Evolutionary conservation across 768 basidiomycete genomes (phyloP), one percentile per base, ranked within the genome.

Genomic region (Suillus discolor): DNA sequence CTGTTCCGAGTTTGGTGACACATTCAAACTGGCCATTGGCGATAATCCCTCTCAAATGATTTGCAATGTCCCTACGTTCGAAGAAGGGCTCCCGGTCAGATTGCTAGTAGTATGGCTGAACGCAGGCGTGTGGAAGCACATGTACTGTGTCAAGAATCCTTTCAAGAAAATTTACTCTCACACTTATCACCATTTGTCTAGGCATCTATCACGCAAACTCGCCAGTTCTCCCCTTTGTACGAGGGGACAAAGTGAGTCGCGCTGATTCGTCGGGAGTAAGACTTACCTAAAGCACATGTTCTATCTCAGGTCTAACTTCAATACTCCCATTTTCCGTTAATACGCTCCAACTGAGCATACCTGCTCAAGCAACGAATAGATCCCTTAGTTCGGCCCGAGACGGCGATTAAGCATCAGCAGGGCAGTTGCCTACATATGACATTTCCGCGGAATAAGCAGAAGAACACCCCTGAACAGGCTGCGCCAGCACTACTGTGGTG

Each of bases 401-500:
- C 57, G 57, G 57, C 57, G 57, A 60, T 41, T 41, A 60, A 42
- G 25, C 18, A 18, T 60, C 25, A 28, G 11, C 57, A 60, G 39
- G 57, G 57, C 23, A 20, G 54, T 34, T 34, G 23, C 57, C 8
- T 25, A 59, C 38, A 39, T 59, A 25, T 25, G 25, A 16, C 39
- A 60, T 60, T 60, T 60, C 57, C 57, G 57, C 57, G 57, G 57
- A 60, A 42, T 60, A 18, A 20, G 38, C 38, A 39, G 57, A 39
- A 39, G 38, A 25, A 53, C 25, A 25, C 57, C 57, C 54, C 54
- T 55, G 54, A 55, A 42, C 25, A 60, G n/a, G 13, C 16, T 39
- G 57, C 8, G 25, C 38, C 36, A 57, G 57, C n/a, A 38, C 7
- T 28, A 23, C 23, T 39, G 36, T 23, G 8, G 15, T 59, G 57